These are phyloP conservation scores for Ampelocalamus luodianensis DNA, from an alignment of 176 grass and related monocot genomes.

Conservation along the genomic window DNA sequence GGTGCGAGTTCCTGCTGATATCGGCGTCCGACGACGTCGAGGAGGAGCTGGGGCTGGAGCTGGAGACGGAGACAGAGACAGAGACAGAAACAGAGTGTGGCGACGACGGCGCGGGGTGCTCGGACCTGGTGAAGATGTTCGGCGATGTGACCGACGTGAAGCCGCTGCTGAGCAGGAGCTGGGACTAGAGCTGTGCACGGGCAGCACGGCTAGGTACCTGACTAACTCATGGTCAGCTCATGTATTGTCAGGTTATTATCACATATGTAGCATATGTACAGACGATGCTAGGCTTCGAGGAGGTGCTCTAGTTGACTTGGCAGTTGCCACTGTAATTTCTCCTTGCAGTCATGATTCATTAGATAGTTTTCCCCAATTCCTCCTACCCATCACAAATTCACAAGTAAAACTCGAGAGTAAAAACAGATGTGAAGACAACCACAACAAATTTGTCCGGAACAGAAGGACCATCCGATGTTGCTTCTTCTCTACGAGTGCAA, in stretches of 20 bases:
- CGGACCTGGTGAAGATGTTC: conserved; percentile 76
- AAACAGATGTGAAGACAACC: too few species aligned
- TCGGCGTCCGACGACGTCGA: conserved; percentile 78
- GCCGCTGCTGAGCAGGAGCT: conserved; percentile 74
- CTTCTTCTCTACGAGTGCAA: too few species aligned
- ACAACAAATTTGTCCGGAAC: too few species aligned
- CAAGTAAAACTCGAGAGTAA: too few species aligned
- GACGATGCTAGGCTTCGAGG: neutral
- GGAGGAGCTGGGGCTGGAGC: conserved; percentile 76
- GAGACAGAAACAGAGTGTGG: neutral
- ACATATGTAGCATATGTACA: neutral
- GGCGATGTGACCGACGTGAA: conserved; percentile 65
- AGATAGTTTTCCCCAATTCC: too few species aligned
- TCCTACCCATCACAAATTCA: too few species aligned
- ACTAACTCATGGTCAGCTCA: neutral
- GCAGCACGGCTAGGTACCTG: too few species aligned
- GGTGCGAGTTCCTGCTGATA: conserved; percentile 85
- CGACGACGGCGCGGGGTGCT: conserved; percentile 33
- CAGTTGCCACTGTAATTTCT: too few species aligned
- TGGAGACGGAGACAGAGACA: conserved; percentile 51
- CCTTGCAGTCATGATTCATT: too few species aligned
- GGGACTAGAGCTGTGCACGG: conserved; percentile 43
- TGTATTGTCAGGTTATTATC: neutral
- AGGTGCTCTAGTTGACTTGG: neutral
- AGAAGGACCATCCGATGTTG: too few species aligned